Conservation (phyloP, 805 yeast species). For the Saccharomycopsis amapae region DNA sequence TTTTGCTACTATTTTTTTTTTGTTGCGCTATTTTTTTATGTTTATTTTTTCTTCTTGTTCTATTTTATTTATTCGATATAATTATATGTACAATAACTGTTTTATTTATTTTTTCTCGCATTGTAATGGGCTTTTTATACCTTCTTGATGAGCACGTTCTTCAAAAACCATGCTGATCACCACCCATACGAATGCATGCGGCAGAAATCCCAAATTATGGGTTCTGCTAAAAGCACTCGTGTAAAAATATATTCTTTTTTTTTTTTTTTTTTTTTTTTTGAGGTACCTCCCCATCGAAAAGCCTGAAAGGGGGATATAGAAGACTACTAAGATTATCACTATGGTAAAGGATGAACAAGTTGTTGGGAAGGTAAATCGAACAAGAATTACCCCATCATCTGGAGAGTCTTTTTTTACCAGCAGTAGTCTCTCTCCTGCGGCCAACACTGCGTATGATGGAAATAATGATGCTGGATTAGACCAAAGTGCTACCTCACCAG, state of each 20-base stretch:
- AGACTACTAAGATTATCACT: neutral
- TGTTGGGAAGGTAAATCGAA: neutral
- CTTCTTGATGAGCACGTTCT: no score
- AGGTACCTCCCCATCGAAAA: neutral
- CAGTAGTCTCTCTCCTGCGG: neutral
- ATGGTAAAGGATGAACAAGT: no score
- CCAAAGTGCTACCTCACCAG: no score
- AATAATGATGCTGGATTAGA: no score
- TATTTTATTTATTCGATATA: slow-evolving; percentile 3
- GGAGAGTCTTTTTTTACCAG: slow-evolving; percentile 5
- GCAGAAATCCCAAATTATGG: no score
- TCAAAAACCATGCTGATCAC: no score
- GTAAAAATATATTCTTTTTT: neutral
- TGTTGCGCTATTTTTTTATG: neutral
- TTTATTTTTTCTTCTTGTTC: neutral
- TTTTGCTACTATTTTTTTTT: neutral
- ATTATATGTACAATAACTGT: no score
- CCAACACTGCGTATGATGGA: no score
- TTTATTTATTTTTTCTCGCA: neutral
- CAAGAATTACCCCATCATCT: slow-evolving; percentile 1
- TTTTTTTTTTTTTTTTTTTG: neutral
- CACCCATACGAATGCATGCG: no score
- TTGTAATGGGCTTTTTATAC: no score
- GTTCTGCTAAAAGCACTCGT: no score
- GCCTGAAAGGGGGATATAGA: neutral